phyloP scores from a whole-genome alignment of 352 stramenopile genomes.

The Saprolegnia diclina region DNA sequence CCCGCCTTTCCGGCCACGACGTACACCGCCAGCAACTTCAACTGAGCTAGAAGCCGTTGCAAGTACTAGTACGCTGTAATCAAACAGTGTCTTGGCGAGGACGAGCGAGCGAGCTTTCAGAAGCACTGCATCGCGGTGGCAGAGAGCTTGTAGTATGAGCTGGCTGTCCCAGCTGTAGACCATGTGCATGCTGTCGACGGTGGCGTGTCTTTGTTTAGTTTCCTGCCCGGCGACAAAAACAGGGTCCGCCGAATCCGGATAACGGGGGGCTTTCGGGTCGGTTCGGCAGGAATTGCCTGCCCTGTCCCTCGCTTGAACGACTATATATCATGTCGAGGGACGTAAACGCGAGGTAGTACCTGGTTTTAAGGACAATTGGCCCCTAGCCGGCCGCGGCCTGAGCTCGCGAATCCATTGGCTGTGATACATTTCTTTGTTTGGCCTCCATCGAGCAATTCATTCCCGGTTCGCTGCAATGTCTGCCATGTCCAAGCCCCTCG shows the following conservation, averaged over 20 bases:
- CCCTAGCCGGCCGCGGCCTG: not conserved
- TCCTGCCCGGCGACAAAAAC: not conserved
- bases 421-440: conserved; percentile 4
- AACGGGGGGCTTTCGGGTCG: not conserved
- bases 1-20: no score
- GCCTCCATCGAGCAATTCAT: not conserved
- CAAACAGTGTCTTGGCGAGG: no score
- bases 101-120: no score
- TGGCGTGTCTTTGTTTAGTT: not conserved
- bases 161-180: not conserved
- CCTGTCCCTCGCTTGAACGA: not conserved
- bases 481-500: conserved; percentile 72
- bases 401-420: not conserved
- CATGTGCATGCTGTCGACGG: not conserved
- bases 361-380: not conserved
- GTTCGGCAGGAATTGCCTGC: not conserved
- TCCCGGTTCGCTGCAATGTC: conserved; percentile 38
- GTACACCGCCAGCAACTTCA: no score
- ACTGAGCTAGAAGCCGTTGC: no score
- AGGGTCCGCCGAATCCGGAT: not conserved
- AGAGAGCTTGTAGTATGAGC: no score
- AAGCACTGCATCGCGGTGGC: no score
- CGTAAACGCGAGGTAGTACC: not conserved
- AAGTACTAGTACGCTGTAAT: no score
- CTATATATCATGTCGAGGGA: not conserved